These are phyloP conservation scores for Penicillium griseofulvum DNA, from an alignment of 2,329 filamentous ascomycete species.

Conservation along the genomic window DNA sequence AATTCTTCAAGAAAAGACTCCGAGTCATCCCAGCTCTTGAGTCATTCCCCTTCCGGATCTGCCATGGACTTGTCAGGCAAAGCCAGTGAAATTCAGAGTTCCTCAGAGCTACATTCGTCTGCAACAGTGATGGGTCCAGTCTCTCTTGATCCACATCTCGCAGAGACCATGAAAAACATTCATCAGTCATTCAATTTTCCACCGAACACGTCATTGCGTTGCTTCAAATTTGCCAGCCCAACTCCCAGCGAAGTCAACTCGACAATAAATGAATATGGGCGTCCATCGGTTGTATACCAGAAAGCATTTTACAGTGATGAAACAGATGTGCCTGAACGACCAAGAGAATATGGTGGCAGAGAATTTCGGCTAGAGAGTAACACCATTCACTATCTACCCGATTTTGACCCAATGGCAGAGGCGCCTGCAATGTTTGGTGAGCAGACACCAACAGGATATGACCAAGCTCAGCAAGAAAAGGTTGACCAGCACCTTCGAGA, in stretches of 20 bases:
- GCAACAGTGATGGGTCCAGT: slow-evolving; percentile 14
- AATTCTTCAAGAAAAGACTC: slow-evolving; percentile 49
- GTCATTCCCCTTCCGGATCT: slow-evolving; percentile 8
- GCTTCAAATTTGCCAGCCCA: slow-evolving; percentile 29
- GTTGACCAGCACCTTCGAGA: slow-evolving; percentile 53
- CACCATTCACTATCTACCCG: slow-evolving; percentile 74
- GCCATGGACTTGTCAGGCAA: slow-evolving; percentile 3
- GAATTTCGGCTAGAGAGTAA: slow-evolving; percentile 77
- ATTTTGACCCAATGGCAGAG: slow-evolving; percentile 66
- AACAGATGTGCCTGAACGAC: slow-evolving; percentile 72
- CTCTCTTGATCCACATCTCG: slow-evolving; percentile 17
- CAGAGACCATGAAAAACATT: slow-evolving; percentile 21
- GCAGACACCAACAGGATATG: slow-evolving; percentile 47
- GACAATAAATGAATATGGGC: slow-evolving; percentile 56
- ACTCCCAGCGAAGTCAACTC: slow-evolving; percentile 48
- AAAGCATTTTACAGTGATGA: slow-evolving; percentile 83
- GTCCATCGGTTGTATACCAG: slow-evolving; percentile 74
- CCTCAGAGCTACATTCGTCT: slow-evolving; percentile 21
- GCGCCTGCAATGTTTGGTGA: slow-evolving; percentile 58
- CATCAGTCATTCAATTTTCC: slow-evolving; percentile 32
- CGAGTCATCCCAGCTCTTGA: slow-evolving; percentile 17
- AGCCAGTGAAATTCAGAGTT: slow-evolving; percentile 5
- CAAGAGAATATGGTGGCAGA: slow-evolving; percentile 80
- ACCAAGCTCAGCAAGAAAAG: slow-evolving; percentile 53
- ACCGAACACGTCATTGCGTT: slow-evolving; percentile 19